These are phyloP conservation scores for Eimeria falciformis DNA, from an alignment of 169 alveolate species.

Conservation along the genomic window DNA sequence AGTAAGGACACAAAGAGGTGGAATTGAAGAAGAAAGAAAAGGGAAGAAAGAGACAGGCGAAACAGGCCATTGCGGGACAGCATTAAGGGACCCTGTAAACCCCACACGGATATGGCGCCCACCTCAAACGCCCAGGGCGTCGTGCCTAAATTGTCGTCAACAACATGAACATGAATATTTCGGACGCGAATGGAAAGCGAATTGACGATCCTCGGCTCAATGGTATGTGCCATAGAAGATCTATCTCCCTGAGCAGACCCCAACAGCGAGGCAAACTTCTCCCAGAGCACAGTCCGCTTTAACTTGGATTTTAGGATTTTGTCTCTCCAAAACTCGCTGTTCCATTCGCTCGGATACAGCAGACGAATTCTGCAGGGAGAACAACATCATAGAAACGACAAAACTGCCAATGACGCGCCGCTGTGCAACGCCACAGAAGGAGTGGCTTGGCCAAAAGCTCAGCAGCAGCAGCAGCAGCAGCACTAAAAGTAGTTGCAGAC, in stretches of 20 bases:
- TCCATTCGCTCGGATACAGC: conserved; percentile 85
- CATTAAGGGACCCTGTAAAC: too few species aligned
- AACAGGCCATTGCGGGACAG: too few species aligned
- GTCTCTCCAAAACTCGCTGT: conserved; percentile 80
- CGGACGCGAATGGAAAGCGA: conserved; percentile 84
- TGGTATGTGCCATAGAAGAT: conserved; percentile 80
- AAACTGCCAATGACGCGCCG: too few species aligned
- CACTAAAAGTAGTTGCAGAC: background rate
- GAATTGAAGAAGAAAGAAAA: too few species aligned
- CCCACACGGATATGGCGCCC: too few species aligned
- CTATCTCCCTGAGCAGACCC: conserved; percentile 67
- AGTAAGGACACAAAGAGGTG: too few species aligned
- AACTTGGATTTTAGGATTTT: conserved; percentile 69
- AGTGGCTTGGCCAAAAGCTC: background rate
- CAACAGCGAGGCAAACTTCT: conserved; percentile 72
- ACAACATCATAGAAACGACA: too few species aligned
- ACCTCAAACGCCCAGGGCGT: conserved; percentile 87
- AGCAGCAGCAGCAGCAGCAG: conserved; percentile 22
- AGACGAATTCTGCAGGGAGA: conserved; percentile 74
- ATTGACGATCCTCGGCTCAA: conserved; percentile 85
- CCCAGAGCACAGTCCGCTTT: conserved; percentile 71
- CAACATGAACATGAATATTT: conserved; percentile 83
- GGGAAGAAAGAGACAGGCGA: too few species aligned
- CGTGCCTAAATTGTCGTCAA: conserved; percentile 86
- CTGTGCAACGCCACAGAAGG: too few species aligned